These are phyloP conservation scores for Diospyros kaki DNA, from an alignment of 148 eudicot genomes.

Conservation along the genomic window DNA sequence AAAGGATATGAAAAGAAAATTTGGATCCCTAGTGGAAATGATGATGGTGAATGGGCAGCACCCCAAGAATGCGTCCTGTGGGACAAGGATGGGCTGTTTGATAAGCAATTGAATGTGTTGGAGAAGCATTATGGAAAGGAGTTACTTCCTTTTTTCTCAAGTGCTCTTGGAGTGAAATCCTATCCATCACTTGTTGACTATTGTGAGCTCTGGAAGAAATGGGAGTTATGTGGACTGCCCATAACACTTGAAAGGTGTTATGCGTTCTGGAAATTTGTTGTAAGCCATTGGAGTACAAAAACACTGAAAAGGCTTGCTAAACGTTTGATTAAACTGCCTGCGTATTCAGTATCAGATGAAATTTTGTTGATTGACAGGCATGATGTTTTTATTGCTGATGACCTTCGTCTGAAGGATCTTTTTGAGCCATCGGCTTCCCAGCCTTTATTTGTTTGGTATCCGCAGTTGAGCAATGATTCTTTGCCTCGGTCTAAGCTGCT, in stretches of 20 bases:
- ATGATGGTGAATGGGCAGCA: conserved; percentile 44
- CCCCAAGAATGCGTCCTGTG: conserved; percentile 49
- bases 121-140: conserved; percentile 34
- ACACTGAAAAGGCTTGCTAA: conserved; percentile 25
- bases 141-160: conserved; percentile 38
- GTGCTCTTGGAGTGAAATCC: conserved; percentile 34
- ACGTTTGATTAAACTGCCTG: conserved; percentile 47
- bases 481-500: conserved; percentile 34
- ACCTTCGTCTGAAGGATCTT: conserved; percentile 50
- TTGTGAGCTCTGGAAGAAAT: conserved; percentile 56
- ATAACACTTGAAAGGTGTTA: conserved; percentile 32
- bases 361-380: conserved; percentile 31
- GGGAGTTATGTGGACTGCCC: conserved; percentile 40
- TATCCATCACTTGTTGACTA: conserved; percentile 49
- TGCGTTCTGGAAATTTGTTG: conserved; percentile 52
- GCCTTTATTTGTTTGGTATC: conserved; percentile 58
- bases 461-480: conserved; percentile 25
- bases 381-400: conserved; percentile 59
- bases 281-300: conserved; percentile 18
- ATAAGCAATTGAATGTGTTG: conserved; percentile 32
- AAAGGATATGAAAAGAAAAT: conserved; percentile 15
- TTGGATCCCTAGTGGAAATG: conserved; percentile 45
- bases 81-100: conserved; percentile 44
- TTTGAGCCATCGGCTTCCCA: conserved; percentile 27
- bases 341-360: conserved; percentile 24